Conservation (phyloP, 805 yeast genomes). For the Helenozyma rhizophorensis region DNA sequence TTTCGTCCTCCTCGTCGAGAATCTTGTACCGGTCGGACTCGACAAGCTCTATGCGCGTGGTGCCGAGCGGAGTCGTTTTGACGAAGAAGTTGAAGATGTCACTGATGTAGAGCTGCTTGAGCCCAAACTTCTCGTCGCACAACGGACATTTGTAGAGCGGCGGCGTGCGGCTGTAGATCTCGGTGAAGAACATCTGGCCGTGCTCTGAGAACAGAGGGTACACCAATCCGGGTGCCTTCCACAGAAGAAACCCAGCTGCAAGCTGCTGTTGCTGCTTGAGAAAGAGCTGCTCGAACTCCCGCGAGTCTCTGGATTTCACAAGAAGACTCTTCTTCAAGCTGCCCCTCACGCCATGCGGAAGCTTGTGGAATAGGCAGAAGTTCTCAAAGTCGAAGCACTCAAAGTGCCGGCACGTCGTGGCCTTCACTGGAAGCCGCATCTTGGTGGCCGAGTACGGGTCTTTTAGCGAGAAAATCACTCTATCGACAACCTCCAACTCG, state of each 20-base stretch:
- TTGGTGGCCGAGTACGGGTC: constrained; percentile 39
- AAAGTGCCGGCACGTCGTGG: constrained; percentile 34
- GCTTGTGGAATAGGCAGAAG: constrained; percentile 36
- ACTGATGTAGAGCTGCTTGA: constrained; percentile 32
- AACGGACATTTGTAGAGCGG: constrained; percentile 39
- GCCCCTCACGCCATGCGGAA: constrained; percentile 24
- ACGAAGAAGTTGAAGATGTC: constrained; percentile 40
- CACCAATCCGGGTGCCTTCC: constrained; percentile 7
- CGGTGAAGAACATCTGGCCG: constrained; percentile 17
- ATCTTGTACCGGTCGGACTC: constrained; percentile 32
- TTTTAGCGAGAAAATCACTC: constrained; percentile 31
- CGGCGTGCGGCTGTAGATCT: constrained; percentile 12
- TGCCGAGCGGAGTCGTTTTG: constrained; percentile 32
- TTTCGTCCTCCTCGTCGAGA: constrained; percentile 18
- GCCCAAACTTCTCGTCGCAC: constrained; percentile 32
- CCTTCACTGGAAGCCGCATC: constrained; percentile 37
- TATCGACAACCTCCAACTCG: constrained; percentile 32
- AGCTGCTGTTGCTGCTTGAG: constrained; percentile 11
- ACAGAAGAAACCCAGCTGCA: constrained; percentile 7
- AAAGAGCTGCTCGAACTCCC: constrained; percentile 12
- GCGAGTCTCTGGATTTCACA: constrained; percentile 20
- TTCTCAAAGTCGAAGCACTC: constrained; percentile 43
- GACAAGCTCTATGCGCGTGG: constrained; percentile 31
- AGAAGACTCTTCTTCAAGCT: constrained; percentile 24
- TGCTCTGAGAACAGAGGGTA: constrained; percentile 15